Evolutionary conservation across 169 alveolate species (phyloP).

Genomic region (Theileria parva): DNA sequence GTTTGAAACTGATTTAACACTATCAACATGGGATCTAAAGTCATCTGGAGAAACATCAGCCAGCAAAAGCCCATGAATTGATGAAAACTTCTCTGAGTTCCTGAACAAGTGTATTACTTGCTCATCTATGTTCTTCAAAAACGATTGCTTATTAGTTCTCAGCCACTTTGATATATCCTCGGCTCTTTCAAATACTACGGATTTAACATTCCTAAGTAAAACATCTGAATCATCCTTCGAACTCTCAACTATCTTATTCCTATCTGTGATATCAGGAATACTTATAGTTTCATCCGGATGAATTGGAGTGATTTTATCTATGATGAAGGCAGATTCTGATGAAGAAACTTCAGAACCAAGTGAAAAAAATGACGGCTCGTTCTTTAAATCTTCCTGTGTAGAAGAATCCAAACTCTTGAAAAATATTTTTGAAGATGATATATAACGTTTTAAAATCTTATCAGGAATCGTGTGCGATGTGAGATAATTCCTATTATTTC

Average conservation of each 20-base stretch:
- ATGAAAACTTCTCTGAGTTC: conserved; percentile 50
- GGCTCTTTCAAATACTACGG: conserved; percentile 11
- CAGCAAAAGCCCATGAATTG: conserved; percentile 56
- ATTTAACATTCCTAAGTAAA: conserved; percentile 25
- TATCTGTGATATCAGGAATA: not conserved
- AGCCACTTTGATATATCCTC: conserved; percentile 46
- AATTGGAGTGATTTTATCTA: not conserved
- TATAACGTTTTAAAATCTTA: not conserved
- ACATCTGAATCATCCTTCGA: conserved; percentile 25
- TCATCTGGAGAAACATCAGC: conserved; percentile 43
- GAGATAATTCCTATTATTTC: too few species aligned
- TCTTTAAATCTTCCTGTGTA: not conserved
- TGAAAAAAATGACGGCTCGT: not conserved
- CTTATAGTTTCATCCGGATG: not conserved
- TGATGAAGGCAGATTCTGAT: not conserved
- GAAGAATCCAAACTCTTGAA: conserved; percentile 1
- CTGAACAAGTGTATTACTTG: conserved; percentile 30
- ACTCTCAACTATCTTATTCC: too few species aligned
- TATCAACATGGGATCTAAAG: conserved; percentile 25
- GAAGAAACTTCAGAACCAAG: not conserved
- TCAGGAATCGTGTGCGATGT: not conserved
- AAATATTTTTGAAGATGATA: not conserved
- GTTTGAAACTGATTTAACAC: conserved; percentile 32
- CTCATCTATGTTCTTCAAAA: conserved; percentile 31
- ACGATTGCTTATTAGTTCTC: conserved; percentile 44